phyloP scores from a whole-genome alignment of 2,329 filamentous ascomycete genomes.

The Penicillium fuscoglaucum region DNA sequence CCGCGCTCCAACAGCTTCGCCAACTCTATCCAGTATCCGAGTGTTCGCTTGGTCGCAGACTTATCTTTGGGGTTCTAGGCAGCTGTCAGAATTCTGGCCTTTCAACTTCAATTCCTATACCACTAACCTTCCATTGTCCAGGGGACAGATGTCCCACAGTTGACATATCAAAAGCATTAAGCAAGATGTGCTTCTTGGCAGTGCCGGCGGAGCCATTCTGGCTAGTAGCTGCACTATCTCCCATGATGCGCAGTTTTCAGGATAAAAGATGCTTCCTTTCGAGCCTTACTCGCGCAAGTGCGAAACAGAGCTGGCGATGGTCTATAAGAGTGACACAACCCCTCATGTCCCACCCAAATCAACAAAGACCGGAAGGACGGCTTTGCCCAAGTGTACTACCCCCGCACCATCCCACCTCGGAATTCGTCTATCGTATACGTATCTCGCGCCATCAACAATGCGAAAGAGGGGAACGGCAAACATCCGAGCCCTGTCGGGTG shows the following conservation, averaged over 20 bases:
- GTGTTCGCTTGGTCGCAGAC: constrained; percentile 60
- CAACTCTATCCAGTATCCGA: constrained; percentile 65
- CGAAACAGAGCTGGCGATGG: background rate
- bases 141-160: constrained; percentile 65
- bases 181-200: constrained; percentile 56
- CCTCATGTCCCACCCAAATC: background rate
- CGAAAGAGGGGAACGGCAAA: constrained; percentile 2
- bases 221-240: constrained; percentile 9
- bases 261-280: background rate
- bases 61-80: constrained; percentile 60
- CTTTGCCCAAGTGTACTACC: background rate
- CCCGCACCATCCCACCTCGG: background rate
- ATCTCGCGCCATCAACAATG: constrained; percentile 17
- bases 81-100: constrained; percentile 1
- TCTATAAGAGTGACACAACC: background rate
- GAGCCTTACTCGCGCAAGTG: background rate
- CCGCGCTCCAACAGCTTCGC: constrained; percentile 63
- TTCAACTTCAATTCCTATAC: constrained; percentile 11
- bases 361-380: background rate
- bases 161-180: constrained; percentile 68
- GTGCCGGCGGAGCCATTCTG: constrained; percentile 22
- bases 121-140: constrained; percentile 64
- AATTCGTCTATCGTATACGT: constrained; percentile 10
- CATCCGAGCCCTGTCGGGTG: background rate
- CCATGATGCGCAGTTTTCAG: constrained; percentile 8